phyloP scores from a whole-genome alignment of 768 basidiomycete species.

The Kondoa subrosea region DNA sequence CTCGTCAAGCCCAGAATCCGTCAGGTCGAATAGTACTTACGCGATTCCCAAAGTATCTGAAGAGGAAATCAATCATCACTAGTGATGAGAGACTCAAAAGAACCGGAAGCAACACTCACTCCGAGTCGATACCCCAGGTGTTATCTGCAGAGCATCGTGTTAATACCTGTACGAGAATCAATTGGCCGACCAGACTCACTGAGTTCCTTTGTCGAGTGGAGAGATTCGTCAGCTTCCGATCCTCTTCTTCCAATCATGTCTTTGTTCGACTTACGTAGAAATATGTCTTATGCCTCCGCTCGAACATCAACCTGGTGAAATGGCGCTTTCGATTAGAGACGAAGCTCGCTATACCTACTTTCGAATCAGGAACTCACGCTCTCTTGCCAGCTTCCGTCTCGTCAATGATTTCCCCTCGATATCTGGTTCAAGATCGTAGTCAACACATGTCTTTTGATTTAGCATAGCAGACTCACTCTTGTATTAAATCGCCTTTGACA shows the following conservation, averaged over 20 bases:
- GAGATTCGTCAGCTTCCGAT: too few relatives aligned
- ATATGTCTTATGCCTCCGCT: conserved; percentile 4
- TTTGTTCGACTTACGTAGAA: conserved; percentile 3
- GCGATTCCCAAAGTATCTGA: conserved; percentile 7
- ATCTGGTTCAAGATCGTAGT: background rate
- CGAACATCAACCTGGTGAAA: background rate
- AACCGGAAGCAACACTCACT: background rate
- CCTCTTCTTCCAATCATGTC: too few relatives aligned
- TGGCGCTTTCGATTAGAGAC: background rate
- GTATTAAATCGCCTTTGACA: background rate
- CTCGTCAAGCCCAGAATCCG: background rate
- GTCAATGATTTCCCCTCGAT: conserved; percentile 3
- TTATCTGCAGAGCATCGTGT: background rate
- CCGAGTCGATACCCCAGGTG: conserved; percentile 1
- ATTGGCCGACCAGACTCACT: too few relatives aligned
- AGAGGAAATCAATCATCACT: background rate
- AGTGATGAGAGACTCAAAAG: background rate
- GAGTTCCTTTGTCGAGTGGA: too few relatives aligned
- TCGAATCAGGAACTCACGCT: background rate
- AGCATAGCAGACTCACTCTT: conserved; percentile 2
- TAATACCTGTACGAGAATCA: too few relatives aligned
- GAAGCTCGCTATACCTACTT: background rate
- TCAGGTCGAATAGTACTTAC: background rate
- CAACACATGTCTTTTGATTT: background rate
- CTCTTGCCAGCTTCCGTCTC: background rate